Percentiles rank a stretch among this genome's conserved stretches.
phyloP scores from a whole-genome alignment of 169 alveolate genomes.

The Eimeria necatrix region DNA sequence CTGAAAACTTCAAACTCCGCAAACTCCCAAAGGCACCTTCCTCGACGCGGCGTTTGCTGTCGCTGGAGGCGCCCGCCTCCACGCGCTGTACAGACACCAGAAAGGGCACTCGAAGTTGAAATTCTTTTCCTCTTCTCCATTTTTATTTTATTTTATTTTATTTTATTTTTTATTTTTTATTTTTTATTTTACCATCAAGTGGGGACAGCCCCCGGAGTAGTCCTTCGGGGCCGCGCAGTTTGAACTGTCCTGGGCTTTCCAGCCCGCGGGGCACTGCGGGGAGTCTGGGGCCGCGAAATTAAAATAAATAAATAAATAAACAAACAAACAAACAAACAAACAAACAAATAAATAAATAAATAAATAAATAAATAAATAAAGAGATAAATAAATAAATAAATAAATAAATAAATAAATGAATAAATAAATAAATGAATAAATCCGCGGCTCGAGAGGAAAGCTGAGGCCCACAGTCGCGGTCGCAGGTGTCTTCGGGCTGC shows the following conservation, averaged over 20 bases:
- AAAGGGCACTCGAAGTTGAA: too few relatives aligned
- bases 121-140: too few relatives aligned
- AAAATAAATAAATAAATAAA: neutral
- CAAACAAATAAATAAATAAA: too few relatives aligned
- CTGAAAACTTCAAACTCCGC: neutral
- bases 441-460: neutral
- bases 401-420: neutral
- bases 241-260: slow-evolving; percentile 2
- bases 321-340: too few relatives aligned
- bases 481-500: neutral
- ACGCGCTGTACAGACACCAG: too few relatives aligned
- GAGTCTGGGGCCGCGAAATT: neutral
- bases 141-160: too few relatives aligned
- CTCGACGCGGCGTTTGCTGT: neutral
- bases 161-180: neutral
- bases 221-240: slow-evolving; percentile 62
- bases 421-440: neutral
- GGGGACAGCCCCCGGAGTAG: slow-evolving; percentile 69
- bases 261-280: slow-evolving; percentile 67
- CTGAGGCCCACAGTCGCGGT: slow-evolving; percentile 19
- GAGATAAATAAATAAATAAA: neutral
- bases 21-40: neutral
- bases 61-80: neutral
- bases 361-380: too few relatives aligned
- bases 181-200: slow-evolving; percentile 56